phyloP scores from a whole-genome alignment of 805 yeast species.

The Pichia heedii region DNA sequence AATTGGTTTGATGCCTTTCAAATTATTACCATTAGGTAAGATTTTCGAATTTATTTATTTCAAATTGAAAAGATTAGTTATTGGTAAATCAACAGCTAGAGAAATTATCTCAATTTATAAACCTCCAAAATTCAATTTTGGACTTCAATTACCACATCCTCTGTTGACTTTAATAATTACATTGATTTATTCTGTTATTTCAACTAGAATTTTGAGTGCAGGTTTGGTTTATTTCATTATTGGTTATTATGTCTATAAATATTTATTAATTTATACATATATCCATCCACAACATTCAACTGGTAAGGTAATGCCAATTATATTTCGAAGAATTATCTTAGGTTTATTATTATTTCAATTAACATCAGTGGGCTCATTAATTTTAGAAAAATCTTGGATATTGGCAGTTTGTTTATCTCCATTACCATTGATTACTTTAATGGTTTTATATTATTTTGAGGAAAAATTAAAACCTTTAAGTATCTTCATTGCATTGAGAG shows the following conservation, averaged over 20 bases:
- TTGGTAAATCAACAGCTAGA: conserved; percentile 56
- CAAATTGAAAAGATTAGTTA: conserved; percentile 11
- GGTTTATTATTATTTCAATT: conserved; percentile 81
- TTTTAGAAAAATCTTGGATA: conserved; percentile 67
- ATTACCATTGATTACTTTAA: conserved; percentile 59
- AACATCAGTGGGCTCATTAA: conserved; percentile 85
- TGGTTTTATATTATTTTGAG: conserved; percentile 72
- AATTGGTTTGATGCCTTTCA: conserved; percentile 83
- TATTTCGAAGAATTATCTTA: conserved; percentile 70
- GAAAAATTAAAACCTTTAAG: conserved; percentile 73
- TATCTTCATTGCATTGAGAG: conserved; percentile 77
- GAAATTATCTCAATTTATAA: conserved; percentile 66
- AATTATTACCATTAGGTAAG: conserved; percentile 72
- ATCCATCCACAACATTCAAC: conserved; percentile 96
- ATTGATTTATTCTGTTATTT: conserved; percentile 78
- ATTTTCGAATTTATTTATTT: conserved; percentile 66
- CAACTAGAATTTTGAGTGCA: conserved; percentile 76
- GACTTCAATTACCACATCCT: conserved; percentile 87
- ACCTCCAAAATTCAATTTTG: conserved; percentile 91
- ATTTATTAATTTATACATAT: conserved; percentile 81
- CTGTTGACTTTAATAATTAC: conserved; percentile 77
- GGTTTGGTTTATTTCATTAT: conserved; percentile 76
- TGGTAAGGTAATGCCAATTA: conserved; percentile 92
- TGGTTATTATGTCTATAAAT: conserved; percentile 86
- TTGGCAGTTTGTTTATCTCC: conserved; percentile 69